These are phyloP conservation scores for Aspergillus sp. DNA, from an alignment of 2,329 filamentous ascomycete species.

Conservation along the genomic window DNA sequence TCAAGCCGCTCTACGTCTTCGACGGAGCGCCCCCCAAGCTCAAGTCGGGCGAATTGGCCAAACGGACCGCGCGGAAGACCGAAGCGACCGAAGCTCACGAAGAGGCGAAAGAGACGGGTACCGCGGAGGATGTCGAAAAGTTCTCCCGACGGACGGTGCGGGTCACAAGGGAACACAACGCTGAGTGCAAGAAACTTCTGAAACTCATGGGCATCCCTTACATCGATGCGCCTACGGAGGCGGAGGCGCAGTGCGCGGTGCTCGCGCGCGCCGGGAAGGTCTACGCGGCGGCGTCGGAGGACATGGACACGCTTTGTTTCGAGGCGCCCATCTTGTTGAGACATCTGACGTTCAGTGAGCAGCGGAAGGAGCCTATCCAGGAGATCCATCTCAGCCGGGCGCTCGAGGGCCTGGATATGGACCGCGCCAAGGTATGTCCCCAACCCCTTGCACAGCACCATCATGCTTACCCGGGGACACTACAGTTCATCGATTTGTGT, in stretches of 20 bases:
- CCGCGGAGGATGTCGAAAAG: slow-evolving; percentile 96
- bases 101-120: slow-evolving; percentile 95
- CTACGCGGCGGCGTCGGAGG: slow-evolving; percentile 92
- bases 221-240: slow-evolving; percentile 93
- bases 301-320: slow-evolving; percentile 99
- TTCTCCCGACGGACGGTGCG: slow-evolving; percentile 90
- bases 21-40: slow-evolving; percentile 95
- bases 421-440: slow-evolving; percentile 68
- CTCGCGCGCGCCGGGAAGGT: slow-evolving; percentile 90
- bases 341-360: slow-evolving; percentile 95
- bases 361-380: slow-evolving; percentile 95
- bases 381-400: slow-evolving; percentile 89
- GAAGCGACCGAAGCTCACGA: slow-evolving; percentile 88
- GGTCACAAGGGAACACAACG: slow-evolving; percentile 95
- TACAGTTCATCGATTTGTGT: slow-evolving; percentile 92
- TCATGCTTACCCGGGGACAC: slow-evolving; percentile 14
- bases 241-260: slow-evolving; percentile 92
- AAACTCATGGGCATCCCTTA: slow-evolving; percentile 96
- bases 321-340: slow-evolving; percentile 85
- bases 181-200: slow-evolving; percentile 84
- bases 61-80: slow-evolving; percentile 91
- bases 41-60: slow-evolving; percentile 94
- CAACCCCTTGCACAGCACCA: not conserved
- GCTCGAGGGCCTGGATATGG: slow-evolving; percentile 83
- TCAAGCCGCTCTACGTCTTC: slow-evolving; percentile 98